phyloP scores from a whole-genome alignment of 1,139 yeast species.

The Pichia sp. region DNA sequence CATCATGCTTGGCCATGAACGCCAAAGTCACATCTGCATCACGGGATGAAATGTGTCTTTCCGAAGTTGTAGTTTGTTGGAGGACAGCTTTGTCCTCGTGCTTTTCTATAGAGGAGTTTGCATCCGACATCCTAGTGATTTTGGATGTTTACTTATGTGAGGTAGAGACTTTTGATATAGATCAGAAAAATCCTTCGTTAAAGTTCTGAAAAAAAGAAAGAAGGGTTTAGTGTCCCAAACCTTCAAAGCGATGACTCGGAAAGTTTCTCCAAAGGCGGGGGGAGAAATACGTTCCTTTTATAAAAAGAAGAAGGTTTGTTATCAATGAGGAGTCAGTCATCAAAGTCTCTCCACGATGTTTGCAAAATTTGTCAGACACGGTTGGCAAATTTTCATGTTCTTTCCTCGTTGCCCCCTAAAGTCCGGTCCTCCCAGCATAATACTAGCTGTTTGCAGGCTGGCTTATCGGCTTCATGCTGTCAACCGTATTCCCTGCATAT shows the following conservation, averaged over 20 bases:
- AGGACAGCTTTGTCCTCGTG: background rate
- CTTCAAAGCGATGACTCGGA: background rate
- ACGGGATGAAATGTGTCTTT: slow-evolving; percentile 20
- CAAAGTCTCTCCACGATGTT: background rate
- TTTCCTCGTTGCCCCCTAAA: background rate
- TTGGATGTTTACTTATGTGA: too few relatives aligned
- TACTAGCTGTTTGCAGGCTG: background rate
- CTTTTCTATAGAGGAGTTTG: background rate
- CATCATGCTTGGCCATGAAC: slow-evolving; percentile 33
- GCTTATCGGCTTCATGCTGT: background rate
- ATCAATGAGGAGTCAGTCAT: background rate
- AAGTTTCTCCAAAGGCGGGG: background rate
- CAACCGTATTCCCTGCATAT: background rate
- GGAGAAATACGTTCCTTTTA: background rate
- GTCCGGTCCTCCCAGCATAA: background rate
- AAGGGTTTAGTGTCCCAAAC: background rate
- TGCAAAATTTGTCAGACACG: background rate
- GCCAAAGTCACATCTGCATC: slow-evolving; percentile 37
- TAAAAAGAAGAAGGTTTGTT: background rate
- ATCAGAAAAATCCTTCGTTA: background rate
- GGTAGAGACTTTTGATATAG: too few relatives aligned
- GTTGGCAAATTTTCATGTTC: background rate
- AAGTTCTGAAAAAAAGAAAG: background rate
- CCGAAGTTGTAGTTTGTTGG: slow-evolving; percentile 27
- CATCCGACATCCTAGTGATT: background rate